These are phyloP conservation scores for Pichia cephalocereana DNA, from an alignment of 805 yeast species.

Conservation along the genomic window DNA sequence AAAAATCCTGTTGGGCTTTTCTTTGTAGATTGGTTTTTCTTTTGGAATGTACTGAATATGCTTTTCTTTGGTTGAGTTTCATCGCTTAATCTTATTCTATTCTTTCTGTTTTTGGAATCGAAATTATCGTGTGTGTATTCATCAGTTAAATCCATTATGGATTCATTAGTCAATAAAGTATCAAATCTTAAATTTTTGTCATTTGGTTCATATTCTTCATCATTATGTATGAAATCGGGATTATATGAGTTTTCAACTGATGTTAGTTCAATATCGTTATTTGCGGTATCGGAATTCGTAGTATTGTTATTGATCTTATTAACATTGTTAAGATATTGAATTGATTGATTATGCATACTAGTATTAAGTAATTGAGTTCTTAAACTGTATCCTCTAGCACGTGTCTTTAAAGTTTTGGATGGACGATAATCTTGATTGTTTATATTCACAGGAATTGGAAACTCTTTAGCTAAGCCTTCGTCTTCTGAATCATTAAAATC, in stretches of 20 bases:
- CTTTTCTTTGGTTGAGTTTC: neutral
- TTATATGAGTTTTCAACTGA: conserved; percentile 23
- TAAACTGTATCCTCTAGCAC: conserved; percentile 58
- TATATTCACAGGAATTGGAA: neutral
- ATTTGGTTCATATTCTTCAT: neutral
- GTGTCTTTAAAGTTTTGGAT: conserved; percentile 23
- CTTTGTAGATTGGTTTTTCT: neutral
- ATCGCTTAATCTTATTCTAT: conserved; percentile 1
- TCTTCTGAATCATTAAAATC: neutral
- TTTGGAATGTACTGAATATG: neutral
- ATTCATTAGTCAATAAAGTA: conserved; percentile 12
- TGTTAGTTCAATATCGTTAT: conserved; percentile 26
- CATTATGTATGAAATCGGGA: conserved; percentile 16
- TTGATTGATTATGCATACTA: conserved; percentile 20
- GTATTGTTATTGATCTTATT: neutral
- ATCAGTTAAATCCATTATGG: conserved; percentile 12
- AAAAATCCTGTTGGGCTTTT: neutral
- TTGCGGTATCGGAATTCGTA: neutral
- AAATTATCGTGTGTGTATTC: neutral
- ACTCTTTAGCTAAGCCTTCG: neutral
- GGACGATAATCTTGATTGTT: conserved; percentile 4
- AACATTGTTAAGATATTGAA: conserved; percentile 6
- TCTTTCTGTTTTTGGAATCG: neutral
- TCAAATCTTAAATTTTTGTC: neutral
- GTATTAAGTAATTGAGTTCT: conserved; percentile 57